These are phyloP conservation scores for Suillus ampliporus DNA, from an alignment of 768 basidiomycete species.

Conservation along the genomic window DNA sequence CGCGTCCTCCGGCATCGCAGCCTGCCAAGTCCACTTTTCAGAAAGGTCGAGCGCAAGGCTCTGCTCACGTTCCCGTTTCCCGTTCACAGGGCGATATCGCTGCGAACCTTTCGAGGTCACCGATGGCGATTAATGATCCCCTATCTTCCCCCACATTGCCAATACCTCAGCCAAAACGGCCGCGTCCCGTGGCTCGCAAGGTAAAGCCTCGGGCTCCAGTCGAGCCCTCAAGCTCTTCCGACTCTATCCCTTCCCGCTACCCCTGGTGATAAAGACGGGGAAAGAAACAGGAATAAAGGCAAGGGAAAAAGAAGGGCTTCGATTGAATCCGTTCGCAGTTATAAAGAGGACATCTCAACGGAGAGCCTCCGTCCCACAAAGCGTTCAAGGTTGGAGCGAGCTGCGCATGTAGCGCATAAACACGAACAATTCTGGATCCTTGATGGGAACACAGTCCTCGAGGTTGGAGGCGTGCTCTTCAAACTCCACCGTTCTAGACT, in stretches of 20 bases:
- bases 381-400: background rate
- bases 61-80: background rate
- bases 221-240: background rate
- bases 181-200: constrained; percentile 4
- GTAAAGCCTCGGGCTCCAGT: background rate
- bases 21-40: background rate
- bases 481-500: constrained; percentile 44
- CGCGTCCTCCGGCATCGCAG: background rate
- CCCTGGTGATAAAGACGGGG: background rate
- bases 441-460: constrained; percentile 43
- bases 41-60: background rate
- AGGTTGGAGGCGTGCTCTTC: constrained; percentile 41
- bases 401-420: constrained; percentile 1
- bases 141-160: background rate
- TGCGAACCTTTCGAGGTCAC: too few relatives aligned
- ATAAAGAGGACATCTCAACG: background rate
- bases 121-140: background rate
- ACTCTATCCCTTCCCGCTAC: background rate
- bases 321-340: background rate
- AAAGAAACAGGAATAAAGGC: background rate
- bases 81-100: background rate
- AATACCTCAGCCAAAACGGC: background rate
- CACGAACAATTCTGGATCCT: constrained; percentile 38
- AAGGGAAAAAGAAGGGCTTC: constrained; percentile 10
- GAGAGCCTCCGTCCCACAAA: background rate